A percentile compares a stretch with the other conserved stretches of the same genome.
These are phyloP conservation scores for Karstenula rhodostoma DNA, from an alignment of 2,329 filamentous ascomycete species.

Conservation along the genomic window DNA sequence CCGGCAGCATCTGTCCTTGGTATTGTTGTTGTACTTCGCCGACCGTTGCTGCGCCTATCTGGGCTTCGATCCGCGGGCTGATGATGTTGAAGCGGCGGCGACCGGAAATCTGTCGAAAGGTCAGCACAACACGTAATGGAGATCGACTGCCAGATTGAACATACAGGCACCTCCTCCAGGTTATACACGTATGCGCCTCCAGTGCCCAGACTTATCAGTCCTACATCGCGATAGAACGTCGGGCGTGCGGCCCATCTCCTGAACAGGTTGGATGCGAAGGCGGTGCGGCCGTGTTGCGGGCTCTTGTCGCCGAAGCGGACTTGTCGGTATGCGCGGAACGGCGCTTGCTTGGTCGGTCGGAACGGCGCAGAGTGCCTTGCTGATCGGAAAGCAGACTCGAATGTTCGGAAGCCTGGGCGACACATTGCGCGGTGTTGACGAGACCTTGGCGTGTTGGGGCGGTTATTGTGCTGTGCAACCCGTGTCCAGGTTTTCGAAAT, in stretches of 20 bases:
- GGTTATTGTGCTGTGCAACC: too few species aligned
- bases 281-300: conserved; percentile 44
- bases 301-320: conserved; percentile 29
- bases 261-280: conserved; percentile 32
- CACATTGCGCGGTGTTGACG: conserved; percentile 8
- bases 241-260: conserved; percentile 53
- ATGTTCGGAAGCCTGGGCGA: conserved; percentile 15
- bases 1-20: conserved; percentile 64
- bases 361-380: background rate
- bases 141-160: conserved; percentile 16
- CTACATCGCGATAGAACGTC: conserved; percentile 58
- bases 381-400: conserved; percentile 12
- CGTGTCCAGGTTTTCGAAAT: too few species aligned
- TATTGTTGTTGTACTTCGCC: conserved; percentile 64
- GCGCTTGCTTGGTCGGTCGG: conserved; percentile 17
- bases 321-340: conserved; percentile 34
- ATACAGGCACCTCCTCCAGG: conserved; percentile 72
- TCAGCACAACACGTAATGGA: conserved; percentile 4
- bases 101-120: conserved; percentile 64
- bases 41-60: conserved; percentile 63
- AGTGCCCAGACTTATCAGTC: conserved; percentile 51
- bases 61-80: conserved; percentile 62
- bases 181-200: conserved; percentile 72
- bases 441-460: background rate
- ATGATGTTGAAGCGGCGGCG: conserved; percentile 78